phyloP scores from a whole-genome alignment of 164 flowering plant species.

The Vitis vinifera region ASM3070453v1 NC_081805.1:7837001-7837500 shows the following conservation, averaged over 20 bases:
- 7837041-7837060: too few relatives aligned
- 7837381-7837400: slow-evolving; percentile 81
- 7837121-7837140: too few relatives aligned
- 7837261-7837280: slow-evolving; percentile 80
- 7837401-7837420: slow-evolving; percentile 73
- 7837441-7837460: slow-evolving; percentile 73
- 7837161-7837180: too few relatives aligned
- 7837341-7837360: neutral
- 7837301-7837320: slow-evolving; percentile 14
- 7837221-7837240: slow-evolving; percentile 84
- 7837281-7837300: slow-evolving; percentile 81
- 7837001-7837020: too few relatives aligned
- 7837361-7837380: neutral
- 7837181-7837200: slow-evolving; percentile 19
- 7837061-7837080: too few relatives aligned
- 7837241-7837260: slow-evolving; percentile 68
- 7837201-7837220: slow-evolving; percentile 74
- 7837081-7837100: too few relatives aligned
- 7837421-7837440: slow-evolving; percentile 77
- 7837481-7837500: slow-evolving; percentile 46
- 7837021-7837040: too few relatives aligned
- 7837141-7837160: too few relatives aligned
- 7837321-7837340: neutral
- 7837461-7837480: slow-evolving; percentile 89
- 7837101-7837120: too few relatives aligned